These are phyloP conservation scores for Trematosphaeria pertusa DNA, from an alignment of 2,329 filamentous ascomycete genomes.

Conservation along the genomic window DNA sequence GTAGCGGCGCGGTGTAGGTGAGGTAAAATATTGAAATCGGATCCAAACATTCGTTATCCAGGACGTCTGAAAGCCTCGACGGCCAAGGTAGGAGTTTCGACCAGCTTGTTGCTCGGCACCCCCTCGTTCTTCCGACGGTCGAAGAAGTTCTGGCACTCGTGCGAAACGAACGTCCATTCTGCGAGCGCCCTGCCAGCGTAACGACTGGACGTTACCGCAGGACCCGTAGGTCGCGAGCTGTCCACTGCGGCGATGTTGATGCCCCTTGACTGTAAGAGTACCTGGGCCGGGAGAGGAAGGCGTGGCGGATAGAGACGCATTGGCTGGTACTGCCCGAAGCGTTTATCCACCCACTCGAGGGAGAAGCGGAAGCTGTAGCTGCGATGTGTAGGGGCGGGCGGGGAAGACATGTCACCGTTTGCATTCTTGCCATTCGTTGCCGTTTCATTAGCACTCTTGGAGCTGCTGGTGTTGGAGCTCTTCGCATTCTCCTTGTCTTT, in stretches of 20 bases:
- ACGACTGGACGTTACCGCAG: conserved; percentile 53
- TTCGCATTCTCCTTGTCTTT: conserved; percentile 36
- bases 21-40: too few relatives aligned
- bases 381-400: conserved; percentile 60
- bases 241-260: conserved; percentile 36
- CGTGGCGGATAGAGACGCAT: conserved; percentile 71
- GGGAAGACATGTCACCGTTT: conserved; percentile 11
- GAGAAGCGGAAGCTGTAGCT: conserved; percentile 77
- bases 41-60: too few relatives aligned
- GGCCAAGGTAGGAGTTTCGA: conserved; percentile 72
- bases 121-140: conserved; percentile 78
- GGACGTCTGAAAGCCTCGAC: conserved; percentile 67
- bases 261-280: conserved; percentile 59
- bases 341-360: conserved; percentile 69
- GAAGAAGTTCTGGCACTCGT: conserved; percentile 82
- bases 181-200: conserved; percentile 77
- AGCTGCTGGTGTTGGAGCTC: conserved; percentile 6
- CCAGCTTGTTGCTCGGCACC: conserved; percentile 67
- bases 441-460: conserved; percentile 14
- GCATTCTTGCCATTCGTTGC: conserved; percentile 12
- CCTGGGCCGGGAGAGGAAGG: conserved; percentile 74
- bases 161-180: conserved; percentile 78
- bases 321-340: conserved; percentile 64
- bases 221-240: conserved; percentile 45
- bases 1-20: neutral